Conservation (phyloP, 2,329 filamentous ascomycete species). For the Zopfia rhizophila region DNA sequence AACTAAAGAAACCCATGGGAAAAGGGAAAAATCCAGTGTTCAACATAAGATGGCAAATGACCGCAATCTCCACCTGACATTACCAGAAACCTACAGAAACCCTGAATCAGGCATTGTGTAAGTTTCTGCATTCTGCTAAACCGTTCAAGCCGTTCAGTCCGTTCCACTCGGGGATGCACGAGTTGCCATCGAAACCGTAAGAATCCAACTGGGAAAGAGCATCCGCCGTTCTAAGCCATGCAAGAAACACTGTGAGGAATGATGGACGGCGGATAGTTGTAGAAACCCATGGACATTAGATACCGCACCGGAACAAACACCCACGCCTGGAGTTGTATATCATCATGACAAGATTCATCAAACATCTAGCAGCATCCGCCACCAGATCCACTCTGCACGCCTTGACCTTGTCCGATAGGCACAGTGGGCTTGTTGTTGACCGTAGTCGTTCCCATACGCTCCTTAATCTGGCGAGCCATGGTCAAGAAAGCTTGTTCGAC, state of each 20-base stretch:
- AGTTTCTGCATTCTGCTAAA: slow-evolving; percentile 23
- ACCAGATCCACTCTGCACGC: slow-evolving; percentile 86
- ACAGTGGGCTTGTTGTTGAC: slow-evolving; percentile 99
- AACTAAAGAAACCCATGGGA: slow-evolving; percentile 39
- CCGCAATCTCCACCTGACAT: slow-evolving; percentile 27
- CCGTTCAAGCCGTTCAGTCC: slow-evolving; percentile 8
- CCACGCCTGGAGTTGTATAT: slow-evolving; percentile 39
- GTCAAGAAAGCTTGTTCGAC: slow-evolving; percentile 99
- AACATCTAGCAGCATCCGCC: slow-evolving; percentile 86
- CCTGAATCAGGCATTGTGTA: not conserved
- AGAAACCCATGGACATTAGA: slow-evolving; percentile 43
- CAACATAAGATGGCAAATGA: slow-evolving; percentile 42
- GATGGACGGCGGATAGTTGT: slow-evolving; percentile 33
- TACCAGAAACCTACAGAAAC: slow-evolving; percentile 10
- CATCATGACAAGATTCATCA: slow-evolving; percentile 21
- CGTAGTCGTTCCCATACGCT: slow-evolving; percentile 96
- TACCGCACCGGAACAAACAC: slow-evolving; percentile 39
- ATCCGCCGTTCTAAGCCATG: slow-evolving; percentile 44
- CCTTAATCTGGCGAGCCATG: slow-evolving; percentile 99
- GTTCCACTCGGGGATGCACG: slow-evolving; percentile 26
- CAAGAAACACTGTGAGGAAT: slow-evolving; percentile 37
- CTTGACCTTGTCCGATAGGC: slow-evolving; percentile 93
- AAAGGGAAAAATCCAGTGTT: slow-evolving; percentile 34
- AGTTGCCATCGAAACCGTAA: slow-evolving; percentile 32
- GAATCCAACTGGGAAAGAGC: slow-evolving; percentile 38